A percentile compares a stretch with the other conserved stretches of the same genome.
Conservation (phyloP, 1,284 basidiomycete genomes). For the Schizophyllum amplum region DNA sequence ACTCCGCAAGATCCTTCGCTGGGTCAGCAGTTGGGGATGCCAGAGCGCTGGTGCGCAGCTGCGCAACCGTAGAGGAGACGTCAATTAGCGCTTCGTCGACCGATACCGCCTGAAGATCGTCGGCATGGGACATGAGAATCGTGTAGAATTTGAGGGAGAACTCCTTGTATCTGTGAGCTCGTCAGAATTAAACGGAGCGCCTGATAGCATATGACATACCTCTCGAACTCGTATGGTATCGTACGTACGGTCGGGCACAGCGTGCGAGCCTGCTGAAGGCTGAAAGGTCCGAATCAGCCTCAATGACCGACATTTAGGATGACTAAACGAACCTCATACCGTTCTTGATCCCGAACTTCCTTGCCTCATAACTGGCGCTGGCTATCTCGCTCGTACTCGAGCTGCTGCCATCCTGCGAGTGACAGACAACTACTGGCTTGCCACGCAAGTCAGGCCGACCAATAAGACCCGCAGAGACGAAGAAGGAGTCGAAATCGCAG, state of each 20-base stretch:
- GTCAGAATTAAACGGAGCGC: background rate
- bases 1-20: conserved; percentile 49
- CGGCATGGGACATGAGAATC: conserved; percentile 81
- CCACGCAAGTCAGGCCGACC: conserved; percentile 73
- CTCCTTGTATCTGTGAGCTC: conserved; percentile 62
- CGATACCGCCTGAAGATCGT: conserved; percentile 91
- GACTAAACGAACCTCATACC: conserved; percentile 76
- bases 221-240: conserved; percentile 87
- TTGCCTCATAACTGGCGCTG: conserved; percentile 90
- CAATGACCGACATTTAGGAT: conserved; percentile 1
- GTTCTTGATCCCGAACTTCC: conserved; percentile 81
- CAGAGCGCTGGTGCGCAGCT: conserved; percentile 21
- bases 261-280: conserved; percentile 78
- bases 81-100: conserved; percentile 95
- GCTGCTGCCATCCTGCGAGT: conserved; percentile 73
- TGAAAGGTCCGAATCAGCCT: conserved; percentile 18
- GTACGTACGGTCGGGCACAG: conserved; percentile 71
- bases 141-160: conserved; percentile 86
- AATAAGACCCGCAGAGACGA: conserved; percentile 84
- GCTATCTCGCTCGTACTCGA: conserved; percentile 92
- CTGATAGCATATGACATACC: conserved; percentile 27
- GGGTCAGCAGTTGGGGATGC: conserved; percentile 18
- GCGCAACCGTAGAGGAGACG: conserved; percentile 62
- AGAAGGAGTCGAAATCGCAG: conserved; percentile 97
- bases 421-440: conserved; percentile 91